A percentile compares a stretch with the other conserved stretches of the same genome.
Evolutionary conservation across 2,329 filamentous ascomycete species (phyloP).

Genomic region (Neoarthrinium moseri): DNA sequence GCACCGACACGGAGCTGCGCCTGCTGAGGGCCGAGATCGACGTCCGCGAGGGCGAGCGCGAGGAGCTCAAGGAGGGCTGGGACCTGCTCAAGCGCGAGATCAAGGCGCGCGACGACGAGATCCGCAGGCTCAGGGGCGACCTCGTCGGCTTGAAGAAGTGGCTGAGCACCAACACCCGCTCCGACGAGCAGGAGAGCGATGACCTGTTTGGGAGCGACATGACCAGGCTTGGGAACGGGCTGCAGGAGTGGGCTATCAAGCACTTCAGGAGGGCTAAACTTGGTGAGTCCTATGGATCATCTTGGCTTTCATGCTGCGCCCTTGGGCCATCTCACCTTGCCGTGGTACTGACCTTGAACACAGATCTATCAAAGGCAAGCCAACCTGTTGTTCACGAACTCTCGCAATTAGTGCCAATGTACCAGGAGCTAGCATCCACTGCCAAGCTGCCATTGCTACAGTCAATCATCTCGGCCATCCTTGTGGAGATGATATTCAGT

Average conservation of each 20-base stretch:
- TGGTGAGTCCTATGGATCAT: constrained; percentile 34
- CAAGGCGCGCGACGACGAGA: constrained; percentile 54
- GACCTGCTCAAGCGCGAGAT: constrained; percentile 46
- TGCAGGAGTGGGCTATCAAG: constrained; percentile 74
- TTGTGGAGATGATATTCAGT: constrained; percentile 62
- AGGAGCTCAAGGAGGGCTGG: constrained; percentile 49
- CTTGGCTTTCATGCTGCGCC: too few species aligned
- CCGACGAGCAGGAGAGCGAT: constrained; percentile 62
- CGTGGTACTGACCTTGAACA: background rate
- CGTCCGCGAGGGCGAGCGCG: constrained; percentile 42
- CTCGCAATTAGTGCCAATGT: constrained; percentile 53
- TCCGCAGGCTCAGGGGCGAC: constrained; percentile 54
- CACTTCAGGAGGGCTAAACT: constrained; percentile 65
- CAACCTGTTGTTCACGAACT: constrained; percentile 37
- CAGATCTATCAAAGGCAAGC: constrained; percentile 22
- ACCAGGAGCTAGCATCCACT: constrained; percentile 49
- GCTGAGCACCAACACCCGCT: constrained; percentile 65
- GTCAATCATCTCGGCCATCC: constrained; percentile 56
- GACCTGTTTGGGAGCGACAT: constrained; percentile 64
- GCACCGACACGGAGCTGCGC: constrained; percentile 52
- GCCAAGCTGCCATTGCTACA: constrained; percentile 64
- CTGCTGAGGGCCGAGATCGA: constrained; percentile 50
- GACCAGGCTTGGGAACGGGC: constrained; percentile 60
- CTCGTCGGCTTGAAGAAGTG: constrained; percentile 69
- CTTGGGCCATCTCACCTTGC: background rate